Conservation (phyloP, 1,139 yeast genomes). For the Diutina neorugosa region DNA sequence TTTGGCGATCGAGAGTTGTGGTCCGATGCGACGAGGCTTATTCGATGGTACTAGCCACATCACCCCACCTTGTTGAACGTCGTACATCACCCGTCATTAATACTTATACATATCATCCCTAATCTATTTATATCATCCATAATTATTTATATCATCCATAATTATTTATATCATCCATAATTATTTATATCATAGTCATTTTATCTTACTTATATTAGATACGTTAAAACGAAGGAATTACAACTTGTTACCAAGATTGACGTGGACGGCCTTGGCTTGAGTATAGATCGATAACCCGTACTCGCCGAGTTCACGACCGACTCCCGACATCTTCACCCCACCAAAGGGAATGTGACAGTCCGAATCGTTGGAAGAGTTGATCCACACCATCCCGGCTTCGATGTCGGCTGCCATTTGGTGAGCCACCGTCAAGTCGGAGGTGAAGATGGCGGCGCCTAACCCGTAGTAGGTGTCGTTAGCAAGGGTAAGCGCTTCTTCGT, state of each 20-base stretch:
- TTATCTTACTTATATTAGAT: too few species aligned
- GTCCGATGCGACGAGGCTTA: too few species aligned
- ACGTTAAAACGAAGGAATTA: too few species aligned
- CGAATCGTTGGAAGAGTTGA: slow-evolving; percentile 63
- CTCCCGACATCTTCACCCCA: slow-evolving; percentile 64
- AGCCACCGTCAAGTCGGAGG: slow-evolving; percentile 21
- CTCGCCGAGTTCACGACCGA: slow-evolving; percentile 74
- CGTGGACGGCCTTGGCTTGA: slow-evolving; percentile 69
- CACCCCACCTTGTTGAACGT: too few species aligned
- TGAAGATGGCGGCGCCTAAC: slow-evolving; percentile 29
- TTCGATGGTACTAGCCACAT: too few species aligned
- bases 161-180: too few species aligned
- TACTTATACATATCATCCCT: too few species aligned
- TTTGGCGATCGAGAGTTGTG: too few species aligned
- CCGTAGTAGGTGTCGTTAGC: slow-evolving; percentile 44
- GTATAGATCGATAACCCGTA: slow-evolving; percentile 70
- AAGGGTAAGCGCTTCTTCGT: slow-evolving; percentile 37
- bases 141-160: too few species aligned
- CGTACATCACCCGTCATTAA: too few species aligned
- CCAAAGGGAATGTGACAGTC: slow-evolving; percentile 76
- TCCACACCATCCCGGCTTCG: slow-evolving; percentile 47
- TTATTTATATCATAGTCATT: too few species aligned
- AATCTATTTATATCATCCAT: too few species aligned
- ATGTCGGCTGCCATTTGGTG: slow-evolving; percentile 32
- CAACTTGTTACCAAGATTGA: slow-evolving; percentile 36